Percentiles rank a stretch among this genome's conserved stretches.
Evolutionary conservation across 1,139 yeast genomes (phyloP).

Genomic region (Spencermartinsiella ligniputridi): DNA sequence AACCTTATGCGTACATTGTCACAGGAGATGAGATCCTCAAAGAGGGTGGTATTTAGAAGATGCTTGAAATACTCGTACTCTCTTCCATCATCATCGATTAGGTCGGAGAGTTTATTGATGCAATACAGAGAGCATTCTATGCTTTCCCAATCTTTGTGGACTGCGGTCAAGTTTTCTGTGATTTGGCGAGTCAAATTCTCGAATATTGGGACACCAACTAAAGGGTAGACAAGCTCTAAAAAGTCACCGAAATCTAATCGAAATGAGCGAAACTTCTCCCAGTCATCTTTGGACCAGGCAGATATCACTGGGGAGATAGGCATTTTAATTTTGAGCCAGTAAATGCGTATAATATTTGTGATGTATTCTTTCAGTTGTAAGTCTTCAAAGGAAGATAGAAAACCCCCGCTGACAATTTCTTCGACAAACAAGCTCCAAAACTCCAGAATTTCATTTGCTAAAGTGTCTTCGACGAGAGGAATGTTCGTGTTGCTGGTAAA

Average conservation of each 20-base stretch:
- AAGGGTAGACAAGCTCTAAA: conserved; percentile 62
- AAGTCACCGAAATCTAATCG: conserved; percentile 73
- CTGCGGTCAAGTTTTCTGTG: conserved; percentile 24
- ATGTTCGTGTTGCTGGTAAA: conserved; percentile 57
- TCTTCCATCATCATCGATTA: conserved; percentile 24
- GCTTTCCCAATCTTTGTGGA: conserved; percentile 36
- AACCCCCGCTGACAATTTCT: conserved; percentile 52
- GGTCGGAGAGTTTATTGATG: conserved; percentile 47
- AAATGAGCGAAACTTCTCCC: conserved; percentile 59
- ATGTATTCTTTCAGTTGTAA: conserved; percentile 39
- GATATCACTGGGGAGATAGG: conserved; percentile 27
- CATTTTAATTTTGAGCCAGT: conserved; percentile 59
- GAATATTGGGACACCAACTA: conserved; percentile 55
- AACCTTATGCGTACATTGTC: conserved; percentile 28
- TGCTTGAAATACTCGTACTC: conserved; percentile 23
- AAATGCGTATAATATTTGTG: conserved; percentile 46
- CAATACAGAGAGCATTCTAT: conserved; percentile 70
- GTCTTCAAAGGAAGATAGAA: conserved; percentile 22
- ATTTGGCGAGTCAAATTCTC: conserved; percentile 47
- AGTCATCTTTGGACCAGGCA: conserved; percentile 29
- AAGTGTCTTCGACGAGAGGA: conserved; percentile 62
- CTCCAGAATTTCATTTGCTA: conserved; percentile 63
- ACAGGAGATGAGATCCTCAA: conserved; percentile 29
- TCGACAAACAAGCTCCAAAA: conserved; percentile 82
- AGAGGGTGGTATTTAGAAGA: conserved; percentile 33